A percentile compares a stretch with the other conserved stretches of the same genome.
These are phyloP conservation scores for Bertia moriformis DNA, from an alignment of 2,329 filamentous ascomycete species.

Conservation along the genomic window DNA sequence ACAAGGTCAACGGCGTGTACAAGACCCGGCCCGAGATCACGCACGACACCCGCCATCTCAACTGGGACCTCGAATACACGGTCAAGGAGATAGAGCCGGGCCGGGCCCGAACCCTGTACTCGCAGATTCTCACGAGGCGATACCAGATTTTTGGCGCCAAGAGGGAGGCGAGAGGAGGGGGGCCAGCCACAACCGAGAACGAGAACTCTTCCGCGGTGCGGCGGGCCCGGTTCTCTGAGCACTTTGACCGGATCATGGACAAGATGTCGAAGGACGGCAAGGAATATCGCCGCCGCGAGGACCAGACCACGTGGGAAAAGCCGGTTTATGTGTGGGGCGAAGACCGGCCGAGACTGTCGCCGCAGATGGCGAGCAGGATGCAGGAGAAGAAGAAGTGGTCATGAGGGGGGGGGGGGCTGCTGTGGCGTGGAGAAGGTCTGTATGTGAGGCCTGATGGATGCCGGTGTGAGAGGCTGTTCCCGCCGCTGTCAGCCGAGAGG, in stretches of 20 bases:
- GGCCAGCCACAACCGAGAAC: constrained; percentile 24
- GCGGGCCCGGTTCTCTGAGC: constrained; percentile 16
- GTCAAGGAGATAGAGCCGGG: constrained; percentile 43
- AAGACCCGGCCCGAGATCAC: constrained; percentile 41
- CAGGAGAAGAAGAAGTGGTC: too few species aligned
- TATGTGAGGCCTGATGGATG: too few species aligned
- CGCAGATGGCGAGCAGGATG: too few species aligned
- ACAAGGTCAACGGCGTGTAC: constrained; percentile 52
- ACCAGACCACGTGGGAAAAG: background rate
- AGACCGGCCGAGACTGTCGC: too few species aligned
- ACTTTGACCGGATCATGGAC: background rate
- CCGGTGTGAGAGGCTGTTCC: too few species aligned
- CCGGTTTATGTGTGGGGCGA: background rate
- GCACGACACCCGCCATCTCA: constrained; percentile 22
- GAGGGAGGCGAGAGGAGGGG: too few species aligned
- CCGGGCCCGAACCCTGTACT: constrained; percentile 36
- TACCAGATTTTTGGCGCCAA: constrained; percentile 29
- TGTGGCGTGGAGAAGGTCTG: too few species aligned
- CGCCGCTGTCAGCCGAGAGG: too few species aligned
- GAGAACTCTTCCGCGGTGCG: constrained; percentile 31
- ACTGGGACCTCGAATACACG: constrained; percentile 69
- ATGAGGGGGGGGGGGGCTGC: too few species aligned
- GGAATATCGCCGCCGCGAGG: background rate
- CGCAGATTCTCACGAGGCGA: constrained; percentile 31
- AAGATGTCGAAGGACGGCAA: background rate